A percentile compares a stretch with the other conserved stretches of the same genome.
phyloP scores from a whole-genome alignment of 1,139 yeast species.

The Torulaspora pretoriensis region DNA sequence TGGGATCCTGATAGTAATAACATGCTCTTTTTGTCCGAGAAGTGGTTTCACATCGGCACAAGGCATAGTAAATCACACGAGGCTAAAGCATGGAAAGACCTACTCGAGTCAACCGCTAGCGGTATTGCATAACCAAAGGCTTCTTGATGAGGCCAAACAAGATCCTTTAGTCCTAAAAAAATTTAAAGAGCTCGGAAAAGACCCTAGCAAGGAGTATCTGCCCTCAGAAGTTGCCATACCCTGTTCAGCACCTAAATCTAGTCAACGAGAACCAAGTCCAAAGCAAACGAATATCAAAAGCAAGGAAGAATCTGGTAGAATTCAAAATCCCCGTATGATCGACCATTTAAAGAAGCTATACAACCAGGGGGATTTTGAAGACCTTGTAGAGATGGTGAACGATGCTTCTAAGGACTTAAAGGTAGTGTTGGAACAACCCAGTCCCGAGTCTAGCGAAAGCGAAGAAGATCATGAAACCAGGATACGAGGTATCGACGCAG shows the following conservation, averaged over 20 bases:
- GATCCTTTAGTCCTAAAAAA: conserved; percentile 52
- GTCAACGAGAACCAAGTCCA: conserved; percentile 14
- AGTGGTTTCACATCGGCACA: conserved; percentile 74
- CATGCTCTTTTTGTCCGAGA: conserved; percentile 64
- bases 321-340: conserved; percentile 8
- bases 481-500: conserved; percentile 7
- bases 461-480: conserved; percentile 11
- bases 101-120: conserved; percentile 74
- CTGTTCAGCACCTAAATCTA: conserved; percentile 14
- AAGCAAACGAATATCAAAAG: conserved; percentile 13
- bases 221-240: conserved; percentile 36
- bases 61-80: conserved; percentile 72
- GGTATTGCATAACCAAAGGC: conserved; percentile 63
- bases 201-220: conserved; percentile 36
- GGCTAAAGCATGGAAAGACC: conserved; percentile 70
- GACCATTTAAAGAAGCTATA: conserved; percentile 30
- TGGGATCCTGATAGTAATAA: conserved; percentile 63
- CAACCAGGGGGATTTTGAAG: conserved; percentile 30
- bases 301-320: conserved; percentile 1
- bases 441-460: conserved; percentile 16
- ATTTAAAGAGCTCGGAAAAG: conserved; percentile 40
- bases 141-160: conserved; percentile 54
- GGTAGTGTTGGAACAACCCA: conserved; percentile 19
- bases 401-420: conserved; percentile 33
- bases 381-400: conserved; percentile 35